Conservation (phyloP, 2,329 filamentous ascomycete species). For the Coniochaeta ligniaria region DNA sequence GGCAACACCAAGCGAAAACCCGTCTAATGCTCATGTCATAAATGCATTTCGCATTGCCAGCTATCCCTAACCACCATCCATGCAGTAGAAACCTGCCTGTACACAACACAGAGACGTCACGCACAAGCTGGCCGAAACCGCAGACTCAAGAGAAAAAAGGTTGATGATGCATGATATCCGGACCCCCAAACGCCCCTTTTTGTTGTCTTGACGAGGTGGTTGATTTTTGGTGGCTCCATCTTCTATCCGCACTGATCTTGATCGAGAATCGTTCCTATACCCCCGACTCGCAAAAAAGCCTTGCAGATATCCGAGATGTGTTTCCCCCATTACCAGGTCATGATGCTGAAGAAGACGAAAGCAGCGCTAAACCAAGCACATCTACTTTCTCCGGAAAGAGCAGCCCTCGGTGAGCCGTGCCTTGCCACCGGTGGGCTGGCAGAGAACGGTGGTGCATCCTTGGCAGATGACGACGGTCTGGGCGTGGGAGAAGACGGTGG, state of each 20-base stretch:
- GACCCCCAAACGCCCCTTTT: constrained; percentile 63
- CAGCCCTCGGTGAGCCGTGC: constrained; percentile 98
- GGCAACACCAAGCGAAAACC: background rate
- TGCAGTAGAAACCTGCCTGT: constrained; percentile 34
- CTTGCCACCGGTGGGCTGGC: constrained; percentile 99
- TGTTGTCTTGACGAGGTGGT: constrained; percentile 37
- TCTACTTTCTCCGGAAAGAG: constrained; percentile 99
- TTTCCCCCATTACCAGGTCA: constrained; percentile 39
- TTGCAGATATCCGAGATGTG: constrained; percentile 50
- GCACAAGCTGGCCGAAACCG: constrained; percentile 34
- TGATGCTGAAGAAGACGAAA: constrained; percentile 35
- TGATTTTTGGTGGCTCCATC: constrained; percentile 53
- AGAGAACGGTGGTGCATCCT: constrained; percentile 98
- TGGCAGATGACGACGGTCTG: constrained; percentile 99
- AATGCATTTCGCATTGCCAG: constrained; percentile 36
- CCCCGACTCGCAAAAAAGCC: constrained; percentile 15
- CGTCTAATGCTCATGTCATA: background rate
- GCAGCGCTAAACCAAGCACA: constrained; percentile 30
- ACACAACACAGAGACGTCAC: constrained; percentile 32
- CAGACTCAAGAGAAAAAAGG: constrained; percentile 20
- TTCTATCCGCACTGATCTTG: constrained; percentile 58
- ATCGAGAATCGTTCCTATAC: constrained; percentile 12
- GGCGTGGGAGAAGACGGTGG: constrained; percentile 99
- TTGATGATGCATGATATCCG: constrained; percentile 73
- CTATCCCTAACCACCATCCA: constrained; percentile 39